These are phyloP conservation scores for Paramyrothecium sp. DNA, from an alignment of 2,329 filamentous ascomycete species.

Conservation along the genomic window DNA sequence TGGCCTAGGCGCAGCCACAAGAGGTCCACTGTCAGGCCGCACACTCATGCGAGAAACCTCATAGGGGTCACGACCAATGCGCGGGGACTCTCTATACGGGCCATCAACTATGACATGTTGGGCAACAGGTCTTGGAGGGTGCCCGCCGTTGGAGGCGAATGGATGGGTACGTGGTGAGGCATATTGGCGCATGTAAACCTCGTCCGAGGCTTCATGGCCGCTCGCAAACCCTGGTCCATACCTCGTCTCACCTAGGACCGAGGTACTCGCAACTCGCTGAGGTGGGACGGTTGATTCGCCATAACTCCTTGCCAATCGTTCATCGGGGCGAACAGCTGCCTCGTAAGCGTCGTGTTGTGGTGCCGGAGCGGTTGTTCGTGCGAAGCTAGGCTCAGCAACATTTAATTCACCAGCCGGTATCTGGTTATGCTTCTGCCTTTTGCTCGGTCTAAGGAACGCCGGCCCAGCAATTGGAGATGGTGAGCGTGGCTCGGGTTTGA, in stretches of 20 bases:
- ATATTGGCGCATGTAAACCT: constrained; percentile 29
- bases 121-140: constrained; percentile 36
- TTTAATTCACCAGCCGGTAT: constrained; percentile 31
- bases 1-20: constrained; percentile 47
- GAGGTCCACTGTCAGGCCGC: constrained; percentile 47
- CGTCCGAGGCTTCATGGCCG: constrained; percentile 25
- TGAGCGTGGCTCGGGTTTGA: constrained; percentile 65
- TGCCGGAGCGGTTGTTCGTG: constrained; percentile 30
- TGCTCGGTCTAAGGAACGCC: constrained; percentile 53
- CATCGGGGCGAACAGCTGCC: background rate
- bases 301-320: background rate
- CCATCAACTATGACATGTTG: constrained; percentile 38
- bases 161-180: constrained; percentile 36
- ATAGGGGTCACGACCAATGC: constrained; percentile 43
- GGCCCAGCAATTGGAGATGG: constrained; percentile 56
- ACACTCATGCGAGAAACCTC: constrained; percentile 44
- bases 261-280: constrained; percentile 20
- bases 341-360: background rate
- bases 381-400: constrained; percentile 38
- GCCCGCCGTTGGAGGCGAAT: constrained; percentile 35
- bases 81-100: constrained; percentile 36
- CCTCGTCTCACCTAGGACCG: constrained; percentile 22
- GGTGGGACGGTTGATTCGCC: constrained; percentile 7
- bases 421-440: constrained; percentile 51
- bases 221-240: constrained; percentile 32